phyloP scores from a whole-genome alignment of 805 yeast species.

The Cyberlindnera lachancei region DNA sequence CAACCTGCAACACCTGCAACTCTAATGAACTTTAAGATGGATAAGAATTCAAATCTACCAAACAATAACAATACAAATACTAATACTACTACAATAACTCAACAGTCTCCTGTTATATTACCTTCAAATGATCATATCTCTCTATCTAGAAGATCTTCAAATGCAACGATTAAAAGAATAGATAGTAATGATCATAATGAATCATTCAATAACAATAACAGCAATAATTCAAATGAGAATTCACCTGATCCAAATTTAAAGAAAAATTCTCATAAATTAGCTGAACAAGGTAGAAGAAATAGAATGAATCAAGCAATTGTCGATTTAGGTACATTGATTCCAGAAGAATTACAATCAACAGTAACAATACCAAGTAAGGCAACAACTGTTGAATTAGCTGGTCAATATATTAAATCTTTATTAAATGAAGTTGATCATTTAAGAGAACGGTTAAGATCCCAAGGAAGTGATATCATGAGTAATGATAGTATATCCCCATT shows the following conservation, averaged over 20 bases:
- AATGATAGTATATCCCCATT: slow-evolving; percentile 25
- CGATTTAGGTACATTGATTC: slow-evolving; percentile 63
- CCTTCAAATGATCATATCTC: slow-evolving; percentile 3
- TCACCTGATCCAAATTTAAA: slow-evolving; percentile 15
- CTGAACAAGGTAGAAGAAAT: slow-evolving; percentile 94
- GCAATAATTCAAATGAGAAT: slow-evolving; percentile 5
- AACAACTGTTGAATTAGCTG: slow-evolving; percentile 88
- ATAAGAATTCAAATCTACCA: slow-evolving; percentile 13
- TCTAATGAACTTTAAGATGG: slow-evolving; percentile 18
- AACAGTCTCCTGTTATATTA: too few relatives aligned
- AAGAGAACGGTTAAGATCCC: slow-evolving; percentile 10
- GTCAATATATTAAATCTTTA: slow-evolving; percentile 52
- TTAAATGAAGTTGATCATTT: slow-evolving; percentile 26
- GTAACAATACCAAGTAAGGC: slow-evolving; percentile 79
- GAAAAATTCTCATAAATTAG: slow-evolving; percentile 64
- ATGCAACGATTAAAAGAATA: slow-evolving; percentile 4
- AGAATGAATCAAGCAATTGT: slow-evolving; percentile 83
- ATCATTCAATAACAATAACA: neutral
- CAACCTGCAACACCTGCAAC: slow-evolving; percentile 23
- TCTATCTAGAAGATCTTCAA: slow-evolving; percentile 11
- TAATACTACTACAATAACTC: neutral
- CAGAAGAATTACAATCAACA: slow-evolving; percentile 45
- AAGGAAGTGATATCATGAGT: slow-evolving; percentile 13
- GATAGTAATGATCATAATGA: neutral
- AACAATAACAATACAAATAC: slow-evolving; percentile 7